Evolutionary conservation across 129 eudicot genomes (phyloP).

Genomic region (Lactuca saligna): DNA sequence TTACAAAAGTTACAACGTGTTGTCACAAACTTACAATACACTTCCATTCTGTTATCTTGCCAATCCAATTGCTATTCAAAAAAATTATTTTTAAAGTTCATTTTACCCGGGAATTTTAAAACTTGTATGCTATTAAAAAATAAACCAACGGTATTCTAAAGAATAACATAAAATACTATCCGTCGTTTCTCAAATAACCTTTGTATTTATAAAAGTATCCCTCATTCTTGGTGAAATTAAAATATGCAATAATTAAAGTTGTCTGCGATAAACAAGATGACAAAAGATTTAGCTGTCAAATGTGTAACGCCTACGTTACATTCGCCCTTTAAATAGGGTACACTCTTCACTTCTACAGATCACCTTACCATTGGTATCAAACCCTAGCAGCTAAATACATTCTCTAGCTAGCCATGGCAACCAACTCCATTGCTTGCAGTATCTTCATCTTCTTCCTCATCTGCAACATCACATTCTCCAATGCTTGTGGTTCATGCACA

Average conservation of each 20-base stretch:
- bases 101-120: neutral
- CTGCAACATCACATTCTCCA: conserved; percentile 33
- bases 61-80: neutral
- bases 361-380: conserved; percentile 17
- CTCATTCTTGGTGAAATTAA: neutral
- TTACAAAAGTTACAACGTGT: conserved; percentile 27
- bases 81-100: neutral
- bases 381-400: conserved; percentile 10
- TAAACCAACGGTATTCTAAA: neutral
- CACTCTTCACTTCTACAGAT: conserved; percentile 22
- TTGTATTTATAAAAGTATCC: neutral
- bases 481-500: conserved; percentile 46
- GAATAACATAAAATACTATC: neutral
- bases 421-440: conserved; percentile 20
- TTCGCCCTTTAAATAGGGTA: conserved; percentile 39
- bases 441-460: conserved; percentile 47
- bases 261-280: neutral
- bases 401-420: conserved; percentile 34
- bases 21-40: neutral
- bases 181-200: neutral
- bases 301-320: conserved; percentile 31
- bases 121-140: neutral
- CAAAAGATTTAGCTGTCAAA: conserved; percentile 14
- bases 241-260: neutral
- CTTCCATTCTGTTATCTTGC: neutral